Conservation (phyloP, 2,329 filamentous ascomycete genomes). For the Calonectria pseudoreteaudii region DNA sequence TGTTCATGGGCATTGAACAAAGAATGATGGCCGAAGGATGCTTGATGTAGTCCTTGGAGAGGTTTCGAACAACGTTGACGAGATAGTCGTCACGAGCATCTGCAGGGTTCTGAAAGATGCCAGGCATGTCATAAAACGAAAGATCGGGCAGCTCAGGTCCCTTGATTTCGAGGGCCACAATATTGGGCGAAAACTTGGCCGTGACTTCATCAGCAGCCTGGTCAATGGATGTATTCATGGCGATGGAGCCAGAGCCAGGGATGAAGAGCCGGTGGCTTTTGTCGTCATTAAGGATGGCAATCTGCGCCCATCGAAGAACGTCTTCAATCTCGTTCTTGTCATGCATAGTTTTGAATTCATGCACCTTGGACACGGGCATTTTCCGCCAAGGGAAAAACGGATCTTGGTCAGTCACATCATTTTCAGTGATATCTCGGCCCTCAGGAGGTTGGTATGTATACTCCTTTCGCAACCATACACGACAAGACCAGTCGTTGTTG, state of each 20-base stretch:
- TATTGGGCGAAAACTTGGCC: constrained; percentile 84
- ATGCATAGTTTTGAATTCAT: constrained; percentile 73
- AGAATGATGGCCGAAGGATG: constrained; percentile 80
- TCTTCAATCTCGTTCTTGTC: constrained; percentile 74
- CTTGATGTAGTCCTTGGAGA: constrained; percentile 77
- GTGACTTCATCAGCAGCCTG: constrained; percentile 57
- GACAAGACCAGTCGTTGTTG: constrained; percentile 73
- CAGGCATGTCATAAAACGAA: constrained; percentile 88
- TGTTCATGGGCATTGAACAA: constrained; percentile 81
- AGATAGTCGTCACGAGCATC: constrained; percentile 74
- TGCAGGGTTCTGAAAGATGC: constrained; percentile 79
- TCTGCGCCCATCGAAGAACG: constrained; percentile 79
- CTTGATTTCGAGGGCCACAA: constrained; percentile 81
- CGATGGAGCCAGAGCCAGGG: constrained; percentile 59
- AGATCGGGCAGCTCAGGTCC: constrained; percentile 78
- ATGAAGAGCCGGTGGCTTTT: constrained; percentile 64
- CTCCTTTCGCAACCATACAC: constrained; percentile 73
- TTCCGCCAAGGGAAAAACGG: constrained; percentile 76
- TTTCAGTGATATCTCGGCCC: constrained; percentile 54
- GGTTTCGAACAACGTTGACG: constrained; percentile 76
- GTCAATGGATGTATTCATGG: constrained; percentile 48
- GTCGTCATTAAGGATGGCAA: constrained; percentile 79
- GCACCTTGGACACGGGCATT: constrained; percentile 56
- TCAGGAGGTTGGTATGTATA: constrained; percentile 66
- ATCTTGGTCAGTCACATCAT: constrained; percentile 60